Evolutionary conservation across 768 basidiomycete genomes (phyloP), one percentile per base, ranked within the genome.

Genomic region (Boletus rufocinnamomeus): DNA sequence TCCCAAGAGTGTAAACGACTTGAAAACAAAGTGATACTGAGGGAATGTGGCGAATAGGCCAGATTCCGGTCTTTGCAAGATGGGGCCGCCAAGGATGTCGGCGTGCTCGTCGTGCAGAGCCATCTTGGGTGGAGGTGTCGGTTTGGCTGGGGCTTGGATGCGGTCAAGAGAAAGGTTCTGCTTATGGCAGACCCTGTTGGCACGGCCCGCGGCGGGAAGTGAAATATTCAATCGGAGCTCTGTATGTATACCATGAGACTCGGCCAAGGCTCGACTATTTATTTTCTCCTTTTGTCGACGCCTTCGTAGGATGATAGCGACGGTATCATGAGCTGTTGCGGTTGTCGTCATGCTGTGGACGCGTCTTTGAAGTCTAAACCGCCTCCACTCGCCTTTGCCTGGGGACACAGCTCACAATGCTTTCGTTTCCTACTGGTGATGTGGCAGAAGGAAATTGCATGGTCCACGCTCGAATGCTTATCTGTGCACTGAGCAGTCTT

Each of bases 401-500:
- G 82, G 88, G 82, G 77, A 88, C 88, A 90, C 74, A 79, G 88
- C 85, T 69, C 63, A 70, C 74, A 59, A 65, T 87, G 87, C 88
- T 83, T 81, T 90, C 86, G 88, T 88, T 82, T 74, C 87, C 84
- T 85, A 88, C 87, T 84, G 78, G 87, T 77, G 77, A 72, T 52
- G 86, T 89, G 88, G 88, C 78, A 89, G 82, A 89, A 63, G n/a
- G 49, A 64, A 46, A 38, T 56, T 72, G 75, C 83, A 74, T 79
- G 82, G 83, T 89, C 88, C 88, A 89, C 88, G 80, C 88, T 90
- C 84, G 86, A 83, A 77, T 82, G 82, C 75, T 80, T 81, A 80
- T 73, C 77, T 79, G 67, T 69, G 27, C 57, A 19, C 7, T 13
- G 60, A 27, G 56, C 69, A 73, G 77, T 71, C 68, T 60, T 50